Conservation (phyloP, 164 flowering plant species). For the Sextonia rubra region DNA sequence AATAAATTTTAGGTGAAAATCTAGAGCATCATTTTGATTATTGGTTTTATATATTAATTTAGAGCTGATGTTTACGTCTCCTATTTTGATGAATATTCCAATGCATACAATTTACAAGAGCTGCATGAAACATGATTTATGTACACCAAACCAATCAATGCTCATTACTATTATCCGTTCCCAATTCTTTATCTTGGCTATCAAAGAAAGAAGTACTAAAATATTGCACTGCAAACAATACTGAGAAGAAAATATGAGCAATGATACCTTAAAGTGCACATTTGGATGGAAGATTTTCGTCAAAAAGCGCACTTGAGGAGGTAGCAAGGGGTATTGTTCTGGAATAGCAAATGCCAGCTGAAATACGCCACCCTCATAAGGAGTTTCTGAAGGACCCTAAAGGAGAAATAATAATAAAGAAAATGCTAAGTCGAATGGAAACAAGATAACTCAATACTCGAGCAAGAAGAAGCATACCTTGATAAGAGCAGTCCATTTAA, state of each 20-base stretch:
- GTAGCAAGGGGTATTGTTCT: slow-evolving; percentile 97
- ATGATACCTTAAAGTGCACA: slow-evolving; percentile 89
- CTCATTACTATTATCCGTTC: neutral
- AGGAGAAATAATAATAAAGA: neutral
- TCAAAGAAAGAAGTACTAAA: neutral
- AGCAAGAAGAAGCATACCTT: slow-evolving; percentile 41
- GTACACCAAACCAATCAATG: too few species aligned
- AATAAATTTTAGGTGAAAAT: too few species aligned
- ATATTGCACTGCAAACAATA: neutral
- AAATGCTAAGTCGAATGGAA: neutral
- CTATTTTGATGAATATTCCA: too few species aligned
- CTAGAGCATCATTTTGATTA: too few species aligned
- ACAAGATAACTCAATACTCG: neutral
- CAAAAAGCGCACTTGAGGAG: slow-evolving; percentile 95
- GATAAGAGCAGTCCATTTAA: slow-evolving; percentile 95
- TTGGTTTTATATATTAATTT: too few species aligned
- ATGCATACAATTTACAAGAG: too few species aligned
- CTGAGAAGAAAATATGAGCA: neutral
- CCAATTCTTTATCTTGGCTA: neutral
- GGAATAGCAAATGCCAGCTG: slow-evolving; percentile 95
- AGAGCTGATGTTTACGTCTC: too few species aligned
- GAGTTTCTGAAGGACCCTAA: slow-evolving; percentile 98
- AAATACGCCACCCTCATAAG: slow-evolving; percentile 92
- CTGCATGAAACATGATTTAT: too few species aligned
- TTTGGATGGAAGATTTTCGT: slow-evolving; percentile 98